Evolutionary conservation across 352 stramenopile species (phyloP).

Genomic region (Phytophthora litchii): DNA sequence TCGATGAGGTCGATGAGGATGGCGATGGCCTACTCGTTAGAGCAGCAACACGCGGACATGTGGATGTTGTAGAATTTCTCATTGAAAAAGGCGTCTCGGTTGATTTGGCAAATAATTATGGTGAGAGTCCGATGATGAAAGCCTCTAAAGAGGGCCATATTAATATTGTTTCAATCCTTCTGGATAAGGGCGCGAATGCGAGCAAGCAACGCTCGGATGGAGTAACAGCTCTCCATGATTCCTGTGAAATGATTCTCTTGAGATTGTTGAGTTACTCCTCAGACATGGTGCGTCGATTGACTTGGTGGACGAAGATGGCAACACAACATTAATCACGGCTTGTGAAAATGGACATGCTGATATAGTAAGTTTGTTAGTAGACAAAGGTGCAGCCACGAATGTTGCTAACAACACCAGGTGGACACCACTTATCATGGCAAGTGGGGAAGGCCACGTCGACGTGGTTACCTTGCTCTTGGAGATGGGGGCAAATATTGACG

Average conservation of each 20-base stretch:
- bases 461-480: conserved; percentile 11
- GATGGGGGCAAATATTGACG: conserved; percentile 10
- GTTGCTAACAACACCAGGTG: not conserved
- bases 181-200: not conserved
- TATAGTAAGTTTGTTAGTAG: conserved; percentile 4
- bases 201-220: not conserved
- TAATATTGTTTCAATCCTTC: conserved; percentile 1
- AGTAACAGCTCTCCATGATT: not conserved
- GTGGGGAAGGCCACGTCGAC: not conserved
- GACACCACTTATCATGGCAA: conserved; percentile 5
- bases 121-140: not conserved
- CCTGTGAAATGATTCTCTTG: not conserved
- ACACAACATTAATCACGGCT: conserved; percentile 8
- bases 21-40: not conserved
- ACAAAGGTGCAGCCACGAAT: not conserved
- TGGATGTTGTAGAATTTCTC: conserved; percentile 2
- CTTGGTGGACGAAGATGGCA: not conserved
- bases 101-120: not conserved
- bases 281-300: not conserved
- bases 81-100: not conserved
- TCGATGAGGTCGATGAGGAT: conserved; percentile 2
- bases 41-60: not conserved
- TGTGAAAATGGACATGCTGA: conserved; percentile 1
- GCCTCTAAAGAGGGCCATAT: not conserved
- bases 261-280: conserved; percentile 3